Percentiles rank a stretch among this genome's conserved stretches.
Conservation (phyloP, 768 basidiomycete genomes). For the Fibroporia radiculosa region DNA sequence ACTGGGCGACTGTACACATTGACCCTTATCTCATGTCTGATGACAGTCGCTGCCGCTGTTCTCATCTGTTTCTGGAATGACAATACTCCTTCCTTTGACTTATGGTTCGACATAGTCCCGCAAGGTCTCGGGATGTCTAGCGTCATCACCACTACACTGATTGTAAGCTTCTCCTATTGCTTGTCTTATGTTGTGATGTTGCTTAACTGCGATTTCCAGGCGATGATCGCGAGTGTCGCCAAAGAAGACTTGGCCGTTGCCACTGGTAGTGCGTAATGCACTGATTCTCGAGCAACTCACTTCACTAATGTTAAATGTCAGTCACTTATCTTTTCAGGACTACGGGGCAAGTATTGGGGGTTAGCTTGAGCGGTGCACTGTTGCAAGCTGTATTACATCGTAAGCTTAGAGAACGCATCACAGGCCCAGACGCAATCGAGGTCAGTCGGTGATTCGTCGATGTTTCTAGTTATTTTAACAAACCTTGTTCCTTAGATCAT, state of each 20-base stretch:
- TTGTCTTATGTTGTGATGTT: neutral
- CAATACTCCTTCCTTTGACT: slow-evolving; percentile 47
- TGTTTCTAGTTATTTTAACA: slow-evolving; percentile 1
- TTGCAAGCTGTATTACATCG: slow-evolving; percentile 71
- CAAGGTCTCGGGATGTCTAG: slow-evolving; percentile 82
- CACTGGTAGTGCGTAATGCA: slow-evolving; percentile 66
- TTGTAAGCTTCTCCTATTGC: slow-evolving; percentile 43
- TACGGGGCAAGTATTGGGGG: slow-evolving; percentile 92
- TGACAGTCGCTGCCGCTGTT: slow-evolving; percentile 51
- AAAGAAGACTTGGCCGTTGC: slow-evolving; percentile 83
- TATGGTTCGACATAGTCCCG: slow-evolving; percentile 75
- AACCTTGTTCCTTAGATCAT: slow-evolving; percentile 44
- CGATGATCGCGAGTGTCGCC: slow-evolving; percentile 77
- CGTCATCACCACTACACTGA: slow-evolving; percentile 79
- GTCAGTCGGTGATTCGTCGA: slow-evolving; percentile 35
- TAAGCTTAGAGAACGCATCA: slow-evolving; percentile 67
- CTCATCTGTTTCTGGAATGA: slow-evolving; percentile 64
- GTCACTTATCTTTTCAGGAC: slow-evolving; percentile 93
- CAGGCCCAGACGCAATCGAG: slow-evolving; percentile 64
- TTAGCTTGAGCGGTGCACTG: slow-evolving; percentile 79
- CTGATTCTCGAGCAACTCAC: neutral
- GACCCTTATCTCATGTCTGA: slow-evolving; percentile 55
- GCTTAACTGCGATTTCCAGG: slow-evolving; percentile 36
- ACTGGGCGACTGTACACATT: slow-evolving; percentile 83
- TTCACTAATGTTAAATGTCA: slow-evolving; percentile 23